Evolutionary conservation across 371 early-diverging fungal species (phyloP).

Genomic region (Actinomortierella wolfii): DNA sequence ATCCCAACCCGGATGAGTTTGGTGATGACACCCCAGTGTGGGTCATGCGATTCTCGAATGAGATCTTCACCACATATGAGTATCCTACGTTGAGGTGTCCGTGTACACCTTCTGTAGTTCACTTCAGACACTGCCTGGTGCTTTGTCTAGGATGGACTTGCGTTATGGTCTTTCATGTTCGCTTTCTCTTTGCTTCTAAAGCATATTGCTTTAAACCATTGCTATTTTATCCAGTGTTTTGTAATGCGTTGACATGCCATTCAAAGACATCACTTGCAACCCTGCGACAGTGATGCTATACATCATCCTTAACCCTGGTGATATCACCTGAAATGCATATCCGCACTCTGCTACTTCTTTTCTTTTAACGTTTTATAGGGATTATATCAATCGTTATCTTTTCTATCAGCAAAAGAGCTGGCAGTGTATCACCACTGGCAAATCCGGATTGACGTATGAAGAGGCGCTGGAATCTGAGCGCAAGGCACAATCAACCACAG

Average conservation of each 20-base stretch:
- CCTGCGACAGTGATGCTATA: neutral
- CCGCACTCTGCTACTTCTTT: neutral
- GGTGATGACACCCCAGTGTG: slow-evolving; percentile 67
- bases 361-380: slow-evolving; percentile 50
- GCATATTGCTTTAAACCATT: no score
- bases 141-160: no score
- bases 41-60: slow-evolving; percentile 79
- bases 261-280: neutral
- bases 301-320: no score
- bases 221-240: slow-evolving; percentile 11
- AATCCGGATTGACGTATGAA: slow-evolving; percentile 73
- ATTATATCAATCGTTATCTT: slow-evolving; percentile 69
- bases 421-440: slow-evolving; percentile 82
- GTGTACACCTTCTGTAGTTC: slow-evolving; percentile 6
- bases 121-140: neutral
- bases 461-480: slow-evolving; percentile 81
- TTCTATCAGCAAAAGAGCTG: slow-evolving; percentile 77
- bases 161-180: no score
- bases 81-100: slow-evolving; percentile 45
- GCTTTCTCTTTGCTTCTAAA: no score
- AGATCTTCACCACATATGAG: slow-evolving; percentile 85
- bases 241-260: slow-evolving; percentile 1
- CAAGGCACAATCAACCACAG: slow-evolving; percentile 56
- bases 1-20: slow-evolving; percentile 50
- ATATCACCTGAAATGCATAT: no score